Conservation (phyloP, 345 rosid genomes). For the Bruguiera sexangula region DNA sequence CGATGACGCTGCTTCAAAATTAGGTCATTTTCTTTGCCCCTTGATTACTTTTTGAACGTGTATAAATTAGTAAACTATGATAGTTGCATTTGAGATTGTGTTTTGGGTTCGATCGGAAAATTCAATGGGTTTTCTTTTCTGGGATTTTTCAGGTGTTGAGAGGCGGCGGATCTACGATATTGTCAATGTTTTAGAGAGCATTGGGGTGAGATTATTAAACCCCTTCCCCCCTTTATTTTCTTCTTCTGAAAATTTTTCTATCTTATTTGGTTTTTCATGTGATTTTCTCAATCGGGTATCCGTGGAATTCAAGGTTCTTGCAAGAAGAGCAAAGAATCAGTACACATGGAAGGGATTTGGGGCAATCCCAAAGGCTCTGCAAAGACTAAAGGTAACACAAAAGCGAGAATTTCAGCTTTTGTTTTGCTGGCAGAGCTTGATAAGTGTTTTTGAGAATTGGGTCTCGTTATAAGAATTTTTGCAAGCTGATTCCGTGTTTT, state of each 20-base stretch:
- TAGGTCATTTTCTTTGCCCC: slow-evolving; percentile 43
- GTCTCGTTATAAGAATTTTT: neutral
- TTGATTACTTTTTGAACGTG: neutral
- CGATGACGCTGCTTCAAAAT: slow-evolving; percentile 69
- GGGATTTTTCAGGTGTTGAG: slow-evolving; percentile 27
- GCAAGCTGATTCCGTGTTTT: slow-evolving; percentile 8
- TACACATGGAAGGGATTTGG: slow-evolving; percentile 81
- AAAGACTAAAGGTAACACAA: slow-evolving; percentile 48
- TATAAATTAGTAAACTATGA: neutral
- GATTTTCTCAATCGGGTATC: neutral
- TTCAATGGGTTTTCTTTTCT: neutral
- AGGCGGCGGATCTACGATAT: slow-evolving; percentile 36
- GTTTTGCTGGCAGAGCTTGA: neutral
- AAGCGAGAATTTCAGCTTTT: neutral
- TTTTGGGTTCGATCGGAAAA: neutral
- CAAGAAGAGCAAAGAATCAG: slow-evolving; percentile 48
- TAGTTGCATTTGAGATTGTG: neutral
- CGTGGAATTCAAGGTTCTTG: slow-evolving; percentile 18
- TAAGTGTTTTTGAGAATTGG: too few relatives aligned
- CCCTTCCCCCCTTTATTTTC: neutral
- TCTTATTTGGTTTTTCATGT: neutral
- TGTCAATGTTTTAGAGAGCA: slow-evolving; percentile 32
- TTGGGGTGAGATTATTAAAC: slow-evolving; percentile 23
- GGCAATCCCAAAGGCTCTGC: slow-evolving; percentile 62
- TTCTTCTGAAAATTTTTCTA: neutral